A percentile compares a stretch with the other conserved stretches of the same genome.
These are phyloP conservation scores for Tilletiaria anomala DNA, from an alignment of 1,284 basidiomycete genomes.

Conservation along the genomic window DNA sequence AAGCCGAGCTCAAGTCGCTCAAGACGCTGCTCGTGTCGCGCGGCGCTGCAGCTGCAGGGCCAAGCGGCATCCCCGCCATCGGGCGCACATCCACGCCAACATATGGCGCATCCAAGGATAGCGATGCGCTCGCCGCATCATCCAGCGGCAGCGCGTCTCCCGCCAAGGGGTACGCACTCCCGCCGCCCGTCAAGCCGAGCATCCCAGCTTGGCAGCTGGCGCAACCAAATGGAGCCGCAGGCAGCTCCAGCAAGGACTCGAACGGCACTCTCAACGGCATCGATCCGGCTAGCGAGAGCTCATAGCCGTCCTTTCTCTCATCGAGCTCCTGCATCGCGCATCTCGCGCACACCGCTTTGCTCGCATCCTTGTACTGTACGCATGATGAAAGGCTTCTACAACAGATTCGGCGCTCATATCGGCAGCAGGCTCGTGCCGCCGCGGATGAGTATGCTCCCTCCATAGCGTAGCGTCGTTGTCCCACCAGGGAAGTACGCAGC, in stretches of 20 bases:
- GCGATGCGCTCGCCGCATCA: not conserved
- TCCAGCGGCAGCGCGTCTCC: slow-evolving; percentile 3
- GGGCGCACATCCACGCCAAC: not conserved
- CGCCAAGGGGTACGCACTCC: slow-evolving; percentile 6
- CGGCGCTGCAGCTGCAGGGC: slow-evolving; percentile 45
- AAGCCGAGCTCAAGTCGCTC: slow-evolving; percentile 85
- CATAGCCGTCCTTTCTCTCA: no score
- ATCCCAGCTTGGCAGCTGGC: slow-evolving; percentile 38
- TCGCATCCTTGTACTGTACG: no score
- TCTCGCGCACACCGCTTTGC: no score
- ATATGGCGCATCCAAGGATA: not conserved
- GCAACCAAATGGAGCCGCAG: no score
- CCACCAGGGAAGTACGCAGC: slow-evolving; percentile 37
- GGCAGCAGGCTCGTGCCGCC: slow-evolving; percentile 31
- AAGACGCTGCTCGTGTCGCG: slow-evolving; percentile 80
- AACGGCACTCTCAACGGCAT: no score
- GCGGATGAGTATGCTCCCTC: slow-evolving; percentile 23
- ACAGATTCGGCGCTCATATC: no score
- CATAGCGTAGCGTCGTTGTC: slow-evolving; percentile 32
- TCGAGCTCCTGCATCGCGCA: no score
- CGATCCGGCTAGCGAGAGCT: no score
- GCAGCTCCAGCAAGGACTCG: no score
- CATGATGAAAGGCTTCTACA: not conserved
- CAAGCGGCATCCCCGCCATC: not conserved
- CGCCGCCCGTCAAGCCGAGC: slow-evolving; percentile 17